Evolutionary conservation across 2,329 filamentous ascomycete genomes (phyloP).

Genomic region (Trichoderma cornu-damae): DNA sequence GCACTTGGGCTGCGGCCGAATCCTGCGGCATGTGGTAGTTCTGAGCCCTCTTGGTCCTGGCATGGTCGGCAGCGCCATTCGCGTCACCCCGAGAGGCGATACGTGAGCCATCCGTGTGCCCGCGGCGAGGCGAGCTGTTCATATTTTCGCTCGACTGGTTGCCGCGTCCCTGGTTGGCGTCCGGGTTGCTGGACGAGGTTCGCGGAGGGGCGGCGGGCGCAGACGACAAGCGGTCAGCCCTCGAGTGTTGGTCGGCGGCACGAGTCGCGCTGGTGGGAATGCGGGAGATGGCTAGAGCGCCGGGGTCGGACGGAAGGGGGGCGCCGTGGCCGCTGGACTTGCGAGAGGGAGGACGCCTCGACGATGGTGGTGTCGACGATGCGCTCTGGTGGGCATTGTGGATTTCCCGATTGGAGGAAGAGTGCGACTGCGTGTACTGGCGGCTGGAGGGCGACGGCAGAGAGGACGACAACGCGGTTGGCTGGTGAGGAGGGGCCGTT

Average conservation of each 20-base stretch:
- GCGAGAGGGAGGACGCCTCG: slow-evolving; percentile 49
- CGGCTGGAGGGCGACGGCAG: slow-evolving; percentile 45
- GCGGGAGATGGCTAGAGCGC: slow-evolving; percentile 45
- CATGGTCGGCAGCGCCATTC: slow-evolving; percentile 28
- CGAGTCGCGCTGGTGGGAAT: slow-evolving; percentile 40
- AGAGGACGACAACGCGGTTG: slow-evolving; percentile 45
- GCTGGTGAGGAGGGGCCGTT: slow-evolving; percentile 52
- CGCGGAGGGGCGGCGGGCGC: slow-evolving; percentile 72
- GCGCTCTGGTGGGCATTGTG: slow-evolving; percentile 51
- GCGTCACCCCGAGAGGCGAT: slow-evolving; percentile 32
- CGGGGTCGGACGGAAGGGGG: slow-evolving; percentile 32
- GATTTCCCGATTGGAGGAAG: slow-evolving; percentile 50
- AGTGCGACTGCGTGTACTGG: slow-evolving; percentile 49
- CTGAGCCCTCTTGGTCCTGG: slow-evolving; percentile 30
- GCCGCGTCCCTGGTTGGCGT: slow-evolving; percentile 40
- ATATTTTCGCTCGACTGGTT: slow-evolving; percentile 44
- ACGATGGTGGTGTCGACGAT: slow-evolving; percentile 47
- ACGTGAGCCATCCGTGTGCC: slow-evolving; percentile 34
- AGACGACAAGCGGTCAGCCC: slow-evolving; percentile 51
- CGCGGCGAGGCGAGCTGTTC: slow-evolving; percentile 40
- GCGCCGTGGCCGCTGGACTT: slow-evolving; percentile 48
- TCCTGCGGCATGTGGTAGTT: slow-evolving; percentile 33
- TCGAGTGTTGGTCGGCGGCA: slow-evolving; percentile 40
- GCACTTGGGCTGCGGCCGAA: slow-evolving; percentile 33
- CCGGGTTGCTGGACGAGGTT: slow-evolving; percentile 64